Conservation (phyloP, 2,329 filamentous ascomycete species). For the Pyrenophora teres region DNA sequence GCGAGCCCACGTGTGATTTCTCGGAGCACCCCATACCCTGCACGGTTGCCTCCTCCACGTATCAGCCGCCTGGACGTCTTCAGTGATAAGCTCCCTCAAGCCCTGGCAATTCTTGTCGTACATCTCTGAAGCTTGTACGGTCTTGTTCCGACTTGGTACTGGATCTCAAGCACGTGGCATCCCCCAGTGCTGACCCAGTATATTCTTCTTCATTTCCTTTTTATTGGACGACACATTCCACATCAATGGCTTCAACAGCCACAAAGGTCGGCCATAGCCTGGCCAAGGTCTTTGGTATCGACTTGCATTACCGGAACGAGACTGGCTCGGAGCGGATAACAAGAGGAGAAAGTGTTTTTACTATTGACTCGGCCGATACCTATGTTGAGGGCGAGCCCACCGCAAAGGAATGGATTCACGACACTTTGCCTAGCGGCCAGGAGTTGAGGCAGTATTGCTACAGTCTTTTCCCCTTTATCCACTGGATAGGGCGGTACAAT, state of each 20-base stretch:
- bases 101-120: constrained; percentile 28
- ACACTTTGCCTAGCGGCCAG: constrained; percentile 63
- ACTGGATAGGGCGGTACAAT: constrained; percentile 93
- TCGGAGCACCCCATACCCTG: constrained; percentile 12
- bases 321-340: constrained; percentile 66
- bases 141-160: constrained; percentile 24
- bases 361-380: constrained; percentile 69
- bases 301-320: constrained; percentile 71
- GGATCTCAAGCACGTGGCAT: constrained; percentile 19
- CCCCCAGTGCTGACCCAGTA: constrained; percentile 11
- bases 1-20: not conserved
- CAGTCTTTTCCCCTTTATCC: constrained; percentile 81
- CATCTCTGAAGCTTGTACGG: constrained; percentile 32
- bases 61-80: constrained; percentile 11
- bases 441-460: constrained; percentile 65
- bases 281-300: constrained; percentile 82
- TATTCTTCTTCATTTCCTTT: constrained; percentile 3
- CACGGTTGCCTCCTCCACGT: constrained; percentile 16
- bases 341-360: constrained; percentile 79
- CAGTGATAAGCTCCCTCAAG: constrained; percentile 36
- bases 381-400: constrained; percentile 86
- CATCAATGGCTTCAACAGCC: constrained; percentile 35
- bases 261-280: constrained; percentile 71
- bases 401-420: constrained; percentile 70
- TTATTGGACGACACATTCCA: not conserved